Percentiles rank a stretch among this genome's conserved stretches.
Evolutionary conservation across 2,329 filamentous ascomycete species (phyloP).

Genomic region (Penicillium rolfsii): DNA sequence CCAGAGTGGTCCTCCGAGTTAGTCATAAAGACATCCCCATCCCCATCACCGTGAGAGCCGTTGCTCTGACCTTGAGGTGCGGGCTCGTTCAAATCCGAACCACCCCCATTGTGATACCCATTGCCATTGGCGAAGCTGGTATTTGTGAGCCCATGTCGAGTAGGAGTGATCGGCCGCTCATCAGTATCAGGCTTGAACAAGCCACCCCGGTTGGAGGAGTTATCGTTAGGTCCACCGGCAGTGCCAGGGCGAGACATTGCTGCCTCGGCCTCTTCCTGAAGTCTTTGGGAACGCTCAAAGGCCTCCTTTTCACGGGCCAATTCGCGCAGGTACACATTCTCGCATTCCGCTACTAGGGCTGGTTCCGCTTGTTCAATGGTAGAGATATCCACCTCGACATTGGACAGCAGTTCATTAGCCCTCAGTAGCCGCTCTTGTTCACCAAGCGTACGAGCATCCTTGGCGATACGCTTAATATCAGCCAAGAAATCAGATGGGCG

Average conservation of each 20-base stretch:
- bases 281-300: conserved; percentile 55
- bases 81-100: conserved; percentile 44
- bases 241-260: conserved; percentile 48
- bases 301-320: conserved; percentile 68
- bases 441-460: conserved; percentile 80
- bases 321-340: conserved; percentile 76
- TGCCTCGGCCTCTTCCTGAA: conserved; percentile 32
- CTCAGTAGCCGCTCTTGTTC: conserved; percentile 82
- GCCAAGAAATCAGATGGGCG: conserved; percentile 85
- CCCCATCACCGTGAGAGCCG: conserved; percentile 53
- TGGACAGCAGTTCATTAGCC: conserved; percentile 87
- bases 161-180: conserved; percentile 59
- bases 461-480: conserved; percentile 81
- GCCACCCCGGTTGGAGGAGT: conserved; percentile 64
- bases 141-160: conserved; percentile 57
- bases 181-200: conserved; percentile 60
- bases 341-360: conserved; percentile 70
- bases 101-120: conserved; percentile 48
- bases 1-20: conserved; percentile 51
- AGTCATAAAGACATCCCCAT: conserved; percentile 66
- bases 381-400: conserved; percentile 91
- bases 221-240: conserved; percentile 56
- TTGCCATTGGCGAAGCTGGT: conserved; percentile 56
- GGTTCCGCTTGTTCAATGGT: conserved; percentile 70
- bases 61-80: conserved; percentile 58